A percentile compares a stretch with the other conserved stretches of the same genome.
Conservation (phyloP, 2,329 filamentous ascomycete genomes). For the Sarocladium kiliense region DNA sequence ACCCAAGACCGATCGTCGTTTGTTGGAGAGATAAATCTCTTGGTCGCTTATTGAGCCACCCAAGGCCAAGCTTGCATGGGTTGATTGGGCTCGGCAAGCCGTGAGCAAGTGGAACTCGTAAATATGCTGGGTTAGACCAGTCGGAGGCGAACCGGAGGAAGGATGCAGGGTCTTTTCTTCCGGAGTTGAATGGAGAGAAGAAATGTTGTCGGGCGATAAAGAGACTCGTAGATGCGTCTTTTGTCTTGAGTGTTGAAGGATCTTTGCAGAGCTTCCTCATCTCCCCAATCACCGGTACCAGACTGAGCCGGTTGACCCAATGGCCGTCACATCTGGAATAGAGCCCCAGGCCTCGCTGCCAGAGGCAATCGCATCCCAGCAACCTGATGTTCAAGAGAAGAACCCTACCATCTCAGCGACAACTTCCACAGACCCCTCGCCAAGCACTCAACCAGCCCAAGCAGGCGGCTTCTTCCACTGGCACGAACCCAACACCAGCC, state of each 20-base stretch:
- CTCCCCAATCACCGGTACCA: too few species aligned
- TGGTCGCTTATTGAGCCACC: background rate
- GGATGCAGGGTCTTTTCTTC: background rate
- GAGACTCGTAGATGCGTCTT: too few species aligned
- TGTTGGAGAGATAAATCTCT: background rate
- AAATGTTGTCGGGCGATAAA: background rate
- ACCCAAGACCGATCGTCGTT: too few species aligned
- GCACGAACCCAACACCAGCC: conserved; percentile 34
- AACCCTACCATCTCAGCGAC: background rate
- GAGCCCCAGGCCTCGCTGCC: background rate
- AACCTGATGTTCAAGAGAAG: background rate
- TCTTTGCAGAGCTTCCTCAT: too few species aligned
- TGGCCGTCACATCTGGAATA: background rate
- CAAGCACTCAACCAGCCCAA: background rate
- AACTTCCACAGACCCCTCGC: background rate
- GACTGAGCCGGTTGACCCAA: background rate
- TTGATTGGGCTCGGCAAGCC: background rate
- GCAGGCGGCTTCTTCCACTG: conserved; percentile 29
- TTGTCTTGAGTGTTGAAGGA: too few species aligned
- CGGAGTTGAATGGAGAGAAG: background rate
- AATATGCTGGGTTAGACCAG: background rate
- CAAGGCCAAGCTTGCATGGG: background rate
- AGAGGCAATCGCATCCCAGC: background rate
- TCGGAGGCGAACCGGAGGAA: background rate
- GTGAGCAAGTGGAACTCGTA: background rate